Conservation (phyloP, 768 basidiomycete genomes). For the Serendipita sp. region DNA sequence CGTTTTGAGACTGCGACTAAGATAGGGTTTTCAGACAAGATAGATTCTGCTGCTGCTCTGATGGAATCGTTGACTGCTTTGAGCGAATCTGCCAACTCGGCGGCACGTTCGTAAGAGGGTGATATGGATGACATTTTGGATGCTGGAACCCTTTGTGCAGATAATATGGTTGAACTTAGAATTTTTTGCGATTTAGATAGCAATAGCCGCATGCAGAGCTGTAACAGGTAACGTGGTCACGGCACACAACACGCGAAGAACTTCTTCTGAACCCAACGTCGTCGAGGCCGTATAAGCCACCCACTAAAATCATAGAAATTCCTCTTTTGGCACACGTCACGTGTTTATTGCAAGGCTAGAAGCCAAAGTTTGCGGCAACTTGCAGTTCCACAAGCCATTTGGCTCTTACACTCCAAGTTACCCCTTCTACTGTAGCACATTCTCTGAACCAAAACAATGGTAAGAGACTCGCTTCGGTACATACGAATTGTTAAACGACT, state of each 20-base stretch:
- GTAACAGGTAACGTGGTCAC: not conserved
- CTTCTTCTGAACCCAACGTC: not conserved
- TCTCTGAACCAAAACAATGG: not conserved
- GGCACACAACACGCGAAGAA: not conserved
- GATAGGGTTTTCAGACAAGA: slow-evolving; percentile 18
- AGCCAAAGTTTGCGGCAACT: not conserved
- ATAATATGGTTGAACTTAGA: not conserved
- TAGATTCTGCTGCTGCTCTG: slow-evolving; percentile 17
- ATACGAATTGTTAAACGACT: not conserved
- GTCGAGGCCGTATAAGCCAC: not conserved
- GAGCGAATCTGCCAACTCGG: slow-evolving; percentile 40
- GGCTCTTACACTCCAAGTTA: not conserved
- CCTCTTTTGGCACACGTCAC: not conserved
- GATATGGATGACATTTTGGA: not conserved
- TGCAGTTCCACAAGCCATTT: not conserved
- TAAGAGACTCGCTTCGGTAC: not conserved
- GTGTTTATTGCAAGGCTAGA: not conserved
- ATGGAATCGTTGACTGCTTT: slow-evolving; percentile 38
- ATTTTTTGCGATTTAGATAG: not conserved
- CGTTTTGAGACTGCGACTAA: slow-evolving; percentile 88
- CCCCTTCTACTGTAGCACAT: not conserved
- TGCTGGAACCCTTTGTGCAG: not conserved
- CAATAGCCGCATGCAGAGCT: not conserved
- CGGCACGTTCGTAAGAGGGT: slow-evolving; percentile 25
- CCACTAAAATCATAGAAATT: not conserved